Evolutionary conservation across 805 yeast genomes (phyloP), one percentile per base, ranked within the genome.

Genomic region (Saccharomycopsis javanensis): DNA sequence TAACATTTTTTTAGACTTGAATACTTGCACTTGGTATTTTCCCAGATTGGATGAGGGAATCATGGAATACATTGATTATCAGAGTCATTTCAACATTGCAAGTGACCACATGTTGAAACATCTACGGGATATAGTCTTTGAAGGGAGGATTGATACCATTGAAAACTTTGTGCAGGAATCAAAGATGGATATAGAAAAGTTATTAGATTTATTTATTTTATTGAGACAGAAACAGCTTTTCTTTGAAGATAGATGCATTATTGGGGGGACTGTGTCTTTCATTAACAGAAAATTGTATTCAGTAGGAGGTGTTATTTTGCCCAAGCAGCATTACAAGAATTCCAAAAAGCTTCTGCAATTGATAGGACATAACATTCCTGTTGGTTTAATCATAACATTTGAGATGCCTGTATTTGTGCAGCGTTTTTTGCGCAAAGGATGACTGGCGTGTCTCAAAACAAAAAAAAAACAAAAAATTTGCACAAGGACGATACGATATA

Each of bases 401-500:
- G 59, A 57, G 31, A 16, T 57, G 45, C 59, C 59, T 2, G 54
- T 53, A 5, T 57, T 57, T 35, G 57, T 54, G 2, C 57, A 55
- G n/a, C 48, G 28, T 15, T 42, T 42, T 42, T 42, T 42, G n/a
- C 28, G 28, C 15, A 42, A 38, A 20, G 20, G 25, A n/a, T n/a
- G n/a, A n/a, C n/a, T n/a, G n/a, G n/a, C n/a, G n/a, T n/a, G n/a
- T n/a, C n/a, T n/a, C n/a, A n/a, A n/a, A n/a, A n/a, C n/a, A n/a
- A n/a, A n/a, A n/a, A n/a, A n/a, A n/a, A n/a, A n/a, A n/a, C n/a
- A n/a, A n/a, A n/a, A n/a, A n/a, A n/a, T n/a, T n/a, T n/a, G n/a
- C n/a, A n/a, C n/a, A n/a, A n/a, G n/a, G n/a, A n/a, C n/a, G n/a
- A n/a, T n/a, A n/a, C n/a, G n/a, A n/a, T n/a, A n/a, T n/a, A n/a